Evolutionary conservation across 2,329 filamentous ascomycete species (phyloP), one percentile per base, ranked within the genome.

Genomic region (Penicillium hordei): DNA sequence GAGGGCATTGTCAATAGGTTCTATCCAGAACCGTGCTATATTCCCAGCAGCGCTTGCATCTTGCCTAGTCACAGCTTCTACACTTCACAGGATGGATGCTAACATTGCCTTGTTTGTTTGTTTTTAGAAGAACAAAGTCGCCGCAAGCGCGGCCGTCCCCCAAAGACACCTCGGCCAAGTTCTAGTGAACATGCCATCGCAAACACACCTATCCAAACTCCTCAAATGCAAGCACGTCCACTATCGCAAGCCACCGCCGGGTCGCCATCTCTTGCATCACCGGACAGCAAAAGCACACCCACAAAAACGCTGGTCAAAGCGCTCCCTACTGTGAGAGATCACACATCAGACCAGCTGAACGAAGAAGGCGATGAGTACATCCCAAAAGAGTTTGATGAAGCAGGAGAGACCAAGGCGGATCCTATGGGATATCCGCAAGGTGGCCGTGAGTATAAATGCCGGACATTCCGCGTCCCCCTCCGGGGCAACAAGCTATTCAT

Each of bases 401-500:
- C 88, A 43, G 94, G 94, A 54, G 94, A 99, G 79, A 92, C 91
- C 75, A 99, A 99, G 81, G 93, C 97, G 27, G 86, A 91, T 73
- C 75, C 83, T 23, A 91, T 92, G 67, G 94, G 94, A 40, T 88
- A 93, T 69, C 86, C 93, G 23, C 83, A 89, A 29, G 93, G 92
- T 60, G 86, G 85, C 23, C 90, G 94, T 67, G 89, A 93, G 70
- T 99, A 97, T 79, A 87, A 90, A 73, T 97, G 93, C 76, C 85
- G 93, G 62, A 97, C 93, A 1, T 99, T 99, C 74, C 86, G 90
- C 64, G 93, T 99, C 4, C 92, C 93, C 19, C 88, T 95, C 69
- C 84, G 94, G 66, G 92, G 91, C 29, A 89, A 95, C 65, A 97
- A 97, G 76, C 84, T 97, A 6, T 99, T 97, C 78, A 99, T 99